These are phyloP conservation scores for Ceratobasidium sp. DNA, from an alignment of 1,284 basidiomycete species.

Conservation along the genomic window DNA sequence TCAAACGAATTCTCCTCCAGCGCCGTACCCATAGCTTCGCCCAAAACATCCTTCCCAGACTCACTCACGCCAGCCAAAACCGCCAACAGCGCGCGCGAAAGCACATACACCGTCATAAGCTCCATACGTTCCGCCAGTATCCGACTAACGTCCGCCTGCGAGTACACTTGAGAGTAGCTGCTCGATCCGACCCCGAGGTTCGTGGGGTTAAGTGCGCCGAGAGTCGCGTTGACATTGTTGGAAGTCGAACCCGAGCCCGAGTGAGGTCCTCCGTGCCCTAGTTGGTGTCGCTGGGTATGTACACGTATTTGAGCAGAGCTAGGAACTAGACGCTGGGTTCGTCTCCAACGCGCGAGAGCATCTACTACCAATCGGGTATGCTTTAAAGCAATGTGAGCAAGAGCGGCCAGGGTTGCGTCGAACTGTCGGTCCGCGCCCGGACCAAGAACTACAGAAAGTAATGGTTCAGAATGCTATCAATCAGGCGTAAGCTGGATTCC, in stretches of 20 bases:
- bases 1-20: conserved; percentile 90
- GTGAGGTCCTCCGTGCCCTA: conserved; percentile 59
- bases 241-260: conserved; percentile 51
- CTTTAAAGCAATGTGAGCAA: conserved; percentile 88
- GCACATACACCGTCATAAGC: conserved; percentile 75
- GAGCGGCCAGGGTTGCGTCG: conserved; percentile 75
- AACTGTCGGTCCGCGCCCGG: conserved; percentile 64
- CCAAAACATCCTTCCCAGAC: conserved; percentile 75
- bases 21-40: conserved; percentile 79
- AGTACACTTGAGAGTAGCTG: conserved; percentile 33
- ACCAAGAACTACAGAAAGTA: conserved; percentile 34
- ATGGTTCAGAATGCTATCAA: conserved; percentile 45
- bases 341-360: conserved; percentile 88
- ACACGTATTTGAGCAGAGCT: conserved; percentile 51
- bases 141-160: conserved; percentile 65
- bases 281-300: conserved; percentile 49
- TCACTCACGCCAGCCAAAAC: conserved; percentile 72
- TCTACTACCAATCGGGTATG: conserved; percentile 88
- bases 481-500: not conserved
- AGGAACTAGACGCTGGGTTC: conserved; percentile 64
- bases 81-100: conserved; percentile 85
- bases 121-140: conserved; percentile 15
- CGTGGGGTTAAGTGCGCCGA: conserved; percentile 19
- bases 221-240: conserved; percentile 11
- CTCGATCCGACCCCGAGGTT: not conserved